These are phyloP conservation scores for Mucuna pruriens DNA, from an alignment of 306 rosid genomes.

Conservation along the genomic window DNA sequence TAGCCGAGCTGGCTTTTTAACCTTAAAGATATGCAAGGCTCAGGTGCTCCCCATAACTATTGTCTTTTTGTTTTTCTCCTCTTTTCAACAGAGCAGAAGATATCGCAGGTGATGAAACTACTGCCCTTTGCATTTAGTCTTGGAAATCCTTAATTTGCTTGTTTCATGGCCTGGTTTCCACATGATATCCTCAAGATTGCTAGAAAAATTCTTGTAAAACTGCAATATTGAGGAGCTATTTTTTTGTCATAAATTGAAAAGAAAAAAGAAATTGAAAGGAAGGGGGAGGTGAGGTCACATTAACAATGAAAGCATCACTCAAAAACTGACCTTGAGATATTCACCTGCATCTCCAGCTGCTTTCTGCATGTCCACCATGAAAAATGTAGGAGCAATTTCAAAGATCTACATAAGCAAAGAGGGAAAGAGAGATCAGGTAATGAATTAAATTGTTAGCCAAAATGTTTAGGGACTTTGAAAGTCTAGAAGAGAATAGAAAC, in stretches of 20 bases:
- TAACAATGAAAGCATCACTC: slow-evolving; percentile 13
- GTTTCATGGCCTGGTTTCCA: slow-evolving; percentile 79
- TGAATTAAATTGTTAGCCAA: not conserved
- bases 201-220: slow-evolving; percentile 79
- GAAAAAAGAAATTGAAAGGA: not conserved
- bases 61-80: not conserved
- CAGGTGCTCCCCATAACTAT: not conserved
- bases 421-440: slow-evolving; percentile 8
- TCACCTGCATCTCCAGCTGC: slow-evolving; percentile 86
- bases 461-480: slow-evolving; percentile 3
- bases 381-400: slow-evolving; percentile 83
- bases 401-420: slow-evolving; percentile 57
- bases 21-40: not conserved
- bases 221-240: slow-evolving; percentile 38
- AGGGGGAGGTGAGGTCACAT: not conserved
- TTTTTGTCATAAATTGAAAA: slow-evolving; percentile 1
- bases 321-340: slow-evolving; percentile 73
- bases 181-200: slow-evolving; percentile 90
- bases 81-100: slow-evolving; percentile 3
- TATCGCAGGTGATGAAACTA: slow-evolving; percentile 40
- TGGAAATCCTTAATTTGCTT: slow-evolving; percentile 63
- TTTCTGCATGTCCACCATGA: slow-evolving; percentile 90
- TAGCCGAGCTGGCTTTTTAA: slow-evolving; percentile 25
- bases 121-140: slow-evolving; percentile 59
- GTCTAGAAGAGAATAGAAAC: slow-evolving; percentile 31